These are phyloP conservation scores for Gossypium herbaceum DNA, from an alignment of 345 rosid species.

Conservation along the genomic window DNA sequence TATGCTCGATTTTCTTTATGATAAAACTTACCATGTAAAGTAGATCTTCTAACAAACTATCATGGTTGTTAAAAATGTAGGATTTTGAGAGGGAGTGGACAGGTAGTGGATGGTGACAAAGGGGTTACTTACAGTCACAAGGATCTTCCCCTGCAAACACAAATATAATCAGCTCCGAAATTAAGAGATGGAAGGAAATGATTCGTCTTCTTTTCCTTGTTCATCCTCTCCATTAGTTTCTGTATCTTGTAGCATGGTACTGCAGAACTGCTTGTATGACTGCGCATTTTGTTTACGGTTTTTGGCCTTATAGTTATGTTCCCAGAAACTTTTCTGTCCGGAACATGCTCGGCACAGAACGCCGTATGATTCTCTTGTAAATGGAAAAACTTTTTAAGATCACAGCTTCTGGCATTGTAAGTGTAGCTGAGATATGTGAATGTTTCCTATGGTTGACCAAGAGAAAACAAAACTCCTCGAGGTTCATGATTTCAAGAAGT, in stretches of 20 bases:
- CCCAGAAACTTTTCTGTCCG: background rate
- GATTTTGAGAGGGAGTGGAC: slow-evolving; percentile 59
- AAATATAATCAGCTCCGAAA: background rate
- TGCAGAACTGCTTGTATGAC: background rate
- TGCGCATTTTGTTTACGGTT: background rate
- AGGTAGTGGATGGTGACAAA: slow-evolving; percentile 52
- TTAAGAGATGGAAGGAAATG: background rate
- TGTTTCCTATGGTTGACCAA: background rate
- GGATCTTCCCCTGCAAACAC: slow-evolving; percentile 12
- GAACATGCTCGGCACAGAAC: background rate
- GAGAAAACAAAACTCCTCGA: no score
- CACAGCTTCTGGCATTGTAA: background rate
- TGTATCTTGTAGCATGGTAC: background rate
- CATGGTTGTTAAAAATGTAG: slow-evolving; percentile 20
- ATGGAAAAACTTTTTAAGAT: background rate
- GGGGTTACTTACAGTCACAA: slow-evolving; percentile 37
- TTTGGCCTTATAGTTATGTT: background rate
- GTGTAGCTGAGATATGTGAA: background rate
- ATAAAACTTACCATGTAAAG: background rate
- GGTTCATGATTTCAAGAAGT: no score
- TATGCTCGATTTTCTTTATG: slow-evolving; percentile 4
- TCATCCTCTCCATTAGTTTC: background rate
- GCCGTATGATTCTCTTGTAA: background rate
- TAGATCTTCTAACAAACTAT: background rate
- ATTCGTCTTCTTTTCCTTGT: background rate